Base-by-base conservation (phyloP, 1,139 yeast genomes). In the Eremothecium sinecaudum region DNA sequence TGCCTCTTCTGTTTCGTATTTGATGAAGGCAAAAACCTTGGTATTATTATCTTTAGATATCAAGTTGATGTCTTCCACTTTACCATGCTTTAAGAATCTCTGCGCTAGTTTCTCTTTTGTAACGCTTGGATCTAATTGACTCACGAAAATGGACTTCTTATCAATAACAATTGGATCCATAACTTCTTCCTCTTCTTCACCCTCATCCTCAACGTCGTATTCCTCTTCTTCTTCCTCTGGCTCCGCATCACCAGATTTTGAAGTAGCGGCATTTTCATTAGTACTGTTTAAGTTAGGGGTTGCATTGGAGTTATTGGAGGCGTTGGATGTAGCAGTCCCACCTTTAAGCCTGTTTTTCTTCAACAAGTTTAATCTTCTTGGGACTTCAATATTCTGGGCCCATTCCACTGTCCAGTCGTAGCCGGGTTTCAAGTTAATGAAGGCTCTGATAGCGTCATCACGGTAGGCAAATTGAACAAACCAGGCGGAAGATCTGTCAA, bases 401-500 rank as follows among this genome's bases (percentile, higher is more conserved):
- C 94, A 83, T 47, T 79, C 84, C 25, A 79, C 81, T 24, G 62
- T 59, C 67, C 74, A 75, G 17, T 59, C 55, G 2, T 66, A 59
- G 31, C 63, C 66, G 23, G 71, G 66, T 40, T 79, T 69, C 41
- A 81, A 65, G 47, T 67, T 71, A 1, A 92, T 87, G 63, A 74
- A 86, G 0, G 94, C 94, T 47, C 79, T 69, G 33, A 84, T 82
- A 2, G 96, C 96, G 57, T 87, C 96, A 53, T 83, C 94, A 32
- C 96, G 73, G 51, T 73, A 84, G 1, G 75, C 84, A 61, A 77
- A 86, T 48, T 82, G 80, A 42, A 80, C 73, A 51, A 79, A 83
- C 94, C 94, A 86, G 27, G 71, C 70, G 33, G 61, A 64, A 41
- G 53, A 51, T 35, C 47, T 42, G 24, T 50, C 49, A 33, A 47